Conservation (phyloP, 306 rosid species). For the Quercus mongolica region DNA sequence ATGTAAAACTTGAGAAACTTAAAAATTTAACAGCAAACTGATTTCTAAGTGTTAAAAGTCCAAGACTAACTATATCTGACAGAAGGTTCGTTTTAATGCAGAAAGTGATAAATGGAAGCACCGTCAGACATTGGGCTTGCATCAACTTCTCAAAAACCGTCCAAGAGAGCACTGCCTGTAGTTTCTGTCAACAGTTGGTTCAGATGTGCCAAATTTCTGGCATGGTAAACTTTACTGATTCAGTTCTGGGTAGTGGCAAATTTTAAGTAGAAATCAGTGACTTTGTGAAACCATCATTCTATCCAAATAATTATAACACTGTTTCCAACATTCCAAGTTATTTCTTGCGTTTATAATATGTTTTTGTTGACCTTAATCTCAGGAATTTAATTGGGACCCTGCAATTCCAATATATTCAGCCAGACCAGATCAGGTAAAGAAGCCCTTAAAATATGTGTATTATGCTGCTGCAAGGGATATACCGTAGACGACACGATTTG, state of each 20-base stretch:
- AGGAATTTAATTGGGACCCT: constrained; percentile 42
- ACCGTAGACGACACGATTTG: no score
- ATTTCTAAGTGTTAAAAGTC: background rate
- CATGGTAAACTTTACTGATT: constrained; percentile 39
- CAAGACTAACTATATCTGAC: background rate
- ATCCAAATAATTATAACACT: background rate
- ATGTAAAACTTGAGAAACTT: background rate
- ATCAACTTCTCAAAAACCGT: constrained; percentile 51
- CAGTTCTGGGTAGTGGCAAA: background rate
- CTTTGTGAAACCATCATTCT: background rate
- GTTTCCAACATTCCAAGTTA: background rate
- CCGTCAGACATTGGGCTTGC: constrained; percentile 45
- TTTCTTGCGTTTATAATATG: background rate
- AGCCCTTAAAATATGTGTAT: constrained; percentile 42
- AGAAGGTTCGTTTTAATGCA: constrained; percentile 21
- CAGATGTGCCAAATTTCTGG: constrained; percentile 62
- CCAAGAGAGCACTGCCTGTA: constrained; percentile 45
- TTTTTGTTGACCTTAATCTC: background rate
- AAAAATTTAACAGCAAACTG: background rate
- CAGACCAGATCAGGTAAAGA: constrained; percentile 49
- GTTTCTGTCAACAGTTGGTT: constrained; percentile 53
- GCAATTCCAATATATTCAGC: constrained; percentile 35
- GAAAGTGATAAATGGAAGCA: constrained; percentile 61
- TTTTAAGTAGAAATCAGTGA: background rate
- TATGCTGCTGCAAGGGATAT: constrained; percentile 23